phyloP scores from a whole-genome alignment of 2,329 filamentous ascomycete genomes.

The Cadophora malorum region DNA sequence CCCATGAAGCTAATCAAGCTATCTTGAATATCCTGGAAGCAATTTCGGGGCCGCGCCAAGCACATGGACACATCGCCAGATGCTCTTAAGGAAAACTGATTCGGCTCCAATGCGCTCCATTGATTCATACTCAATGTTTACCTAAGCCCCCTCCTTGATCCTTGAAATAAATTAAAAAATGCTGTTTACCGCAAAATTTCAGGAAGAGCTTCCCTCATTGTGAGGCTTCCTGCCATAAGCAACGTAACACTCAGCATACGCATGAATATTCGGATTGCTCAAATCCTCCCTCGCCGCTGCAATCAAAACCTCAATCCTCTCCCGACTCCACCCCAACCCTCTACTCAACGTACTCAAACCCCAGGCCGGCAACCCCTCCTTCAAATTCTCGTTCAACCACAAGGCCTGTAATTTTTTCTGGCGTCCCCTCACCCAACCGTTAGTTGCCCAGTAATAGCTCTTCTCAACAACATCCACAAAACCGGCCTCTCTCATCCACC shows the following conservation, averaged over 20 bases:
- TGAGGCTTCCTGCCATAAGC: not conserved
- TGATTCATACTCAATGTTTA: no score
- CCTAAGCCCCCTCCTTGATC: no score
- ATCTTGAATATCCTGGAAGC: no score
- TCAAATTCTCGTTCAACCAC: slow-evolving; percentile 5
- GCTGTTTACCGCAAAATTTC: no score
- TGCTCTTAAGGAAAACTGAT: no score
- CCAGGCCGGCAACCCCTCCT: slow-evolving; percentile 25
- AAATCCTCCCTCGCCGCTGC: slow-evolving; percentile 31
- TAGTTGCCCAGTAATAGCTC: slow-evolving; percentile 54
- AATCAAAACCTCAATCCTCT: slow-evolving; percentile 34
- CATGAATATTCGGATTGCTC: slow-evolving; percentile 30
- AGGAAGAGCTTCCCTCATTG: no score
- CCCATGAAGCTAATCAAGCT: no score
- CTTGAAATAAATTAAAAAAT: no score
- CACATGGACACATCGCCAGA: no score
- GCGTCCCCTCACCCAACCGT: slow-evolving; percentile 55
- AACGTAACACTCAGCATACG: slow-evolving; percentile 26
- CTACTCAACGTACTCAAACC: slow-evolving; percentile 24
- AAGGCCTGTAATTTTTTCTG: slow-evolving; percentile 50
- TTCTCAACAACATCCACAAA: slow-evolving; percentile 50
- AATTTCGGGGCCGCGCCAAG: no score
- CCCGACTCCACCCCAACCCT: slow-evolving; percentile 29
- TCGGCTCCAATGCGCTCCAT: no score
- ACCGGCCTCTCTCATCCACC: slow-evolving; percentile 45